phyloP scores from a whole-genome alignment of 768 basidiomycete genomes.

The Vararia minispora region DNA sequence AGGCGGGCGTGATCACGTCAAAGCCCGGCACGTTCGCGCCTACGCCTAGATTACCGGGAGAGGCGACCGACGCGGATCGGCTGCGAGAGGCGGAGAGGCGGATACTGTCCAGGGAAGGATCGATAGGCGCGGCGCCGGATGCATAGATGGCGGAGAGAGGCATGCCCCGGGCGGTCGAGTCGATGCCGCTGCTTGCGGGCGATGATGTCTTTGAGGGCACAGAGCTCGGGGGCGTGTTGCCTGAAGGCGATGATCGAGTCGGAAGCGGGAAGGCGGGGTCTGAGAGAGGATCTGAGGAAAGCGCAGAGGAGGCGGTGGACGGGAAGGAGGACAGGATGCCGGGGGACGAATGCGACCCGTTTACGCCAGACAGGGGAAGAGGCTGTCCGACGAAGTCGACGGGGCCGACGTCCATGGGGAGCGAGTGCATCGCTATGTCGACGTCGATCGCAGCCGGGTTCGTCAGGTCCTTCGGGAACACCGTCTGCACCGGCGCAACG shows the following conservation, averaged over 20 bases:
- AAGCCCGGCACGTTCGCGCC: slow-evolving; percentile 20
- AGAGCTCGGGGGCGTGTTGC: slow-evolving; percentile 21
- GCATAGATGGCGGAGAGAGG: too few relatives aligned
- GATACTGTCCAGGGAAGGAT: slow-evolving; percentile 22
- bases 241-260: slow-evolving; percentile 22
- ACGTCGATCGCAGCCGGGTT: too few relatives aligned
- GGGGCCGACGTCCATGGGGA: slow-evolving; percentile 14
- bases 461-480: too few relatives aligned
- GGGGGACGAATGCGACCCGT: slow-evolving; percentile 17
- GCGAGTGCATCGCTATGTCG: too few relatives aligned
- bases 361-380: slow-evolving; percentile 16
- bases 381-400: slow-evolving; percentile 9
- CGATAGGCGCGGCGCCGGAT: too few relatives aligned
- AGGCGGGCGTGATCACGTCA: too few relatives aligned
- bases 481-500: too few relatives aligned
- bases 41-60: slow-evolving; percentile 17
- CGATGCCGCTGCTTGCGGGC: slow-evolving; percentile 21
- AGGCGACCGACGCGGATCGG: slow-evolving; percentile 23
- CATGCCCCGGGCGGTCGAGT: slow-evolving; percentile 18
- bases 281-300: slow-evolving; percentile 12
- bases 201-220: slow-evolving; percentile 24
- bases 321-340: slow-evolving; percentile 16
- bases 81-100: slow-evolving; percentile 16
- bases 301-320: slow-evolving; percentile 6
- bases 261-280: slow-evolving; percentile 16